Evolutionary conservation across 441 rosid species (phyloP).

Genomic region (Francoa sonchifolia): DNA sequence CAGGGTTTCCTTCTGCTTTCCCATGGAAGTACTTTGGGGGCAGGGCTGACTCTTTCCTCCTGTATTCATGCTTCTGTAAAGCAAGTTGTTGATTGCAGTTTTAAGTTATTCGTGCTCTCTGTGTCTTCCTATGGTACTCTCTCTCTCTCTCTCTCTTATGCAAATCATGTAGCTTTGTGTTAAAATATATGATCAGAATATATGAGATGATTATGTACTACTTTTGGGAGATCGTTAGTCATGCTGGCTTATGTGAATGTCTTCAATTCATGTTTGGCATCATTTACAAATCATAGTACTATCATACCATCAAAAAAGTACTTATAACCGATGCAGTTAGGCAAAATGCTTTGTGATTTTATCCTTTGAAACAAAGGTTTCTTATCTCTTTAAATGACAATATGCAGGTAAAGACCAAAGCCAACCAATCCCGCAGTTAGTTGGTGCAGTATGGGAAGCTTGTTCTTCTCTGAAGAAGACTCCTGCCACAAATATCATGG

Average conservation of each 20-base stretch:
- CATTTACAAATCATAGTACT: no score
- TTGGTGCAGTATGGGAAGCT: conserved; percentile 85
- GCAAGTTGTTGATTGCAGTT: conserved; percentile 73
- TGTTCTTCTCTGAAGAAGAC: conserved; percentile 73
- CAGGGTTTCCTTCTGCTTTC: conserved; percentile 78
- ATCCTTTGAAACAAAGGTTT: no score
- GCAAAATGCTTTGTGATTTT: no score
- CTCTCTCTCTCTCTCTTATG: neutral
- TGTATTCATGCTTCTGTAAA: conserved; percentile 46
- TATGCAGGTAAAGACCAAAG: conserved; percentile 41
- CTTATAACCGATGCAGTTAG: no score
- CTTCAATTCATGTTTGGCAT: no score
- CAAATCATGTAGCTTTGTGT: no score
- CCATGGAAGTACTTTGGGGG: conserved; percentile 67
- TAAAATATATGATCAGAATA: no score
- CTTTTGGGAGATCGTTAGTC: no score
- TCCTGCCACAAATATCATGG: conserved; percentile 65
- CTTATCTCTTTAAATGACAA: conserved; percentile 3
- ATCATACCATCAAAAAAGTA: no score
- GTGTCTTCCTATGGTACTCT: conserved; percentile 48
- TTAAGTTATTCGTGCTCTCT: conserved; percentile 68
- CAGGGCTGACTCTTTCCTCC: conserved; percentile 73
- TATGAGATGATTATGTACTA: no score
- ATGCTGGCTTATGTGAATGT: no score
- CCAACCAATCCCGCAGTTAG: conserved; percentile 44